Percentiles rank a stretch among this genome's conserved stretches.
These are phyloP conservation scores for Cryptosporidium canis DNA, from an alignment of 169 alveolate genomes.

Conservation along the genomic window DNA sequence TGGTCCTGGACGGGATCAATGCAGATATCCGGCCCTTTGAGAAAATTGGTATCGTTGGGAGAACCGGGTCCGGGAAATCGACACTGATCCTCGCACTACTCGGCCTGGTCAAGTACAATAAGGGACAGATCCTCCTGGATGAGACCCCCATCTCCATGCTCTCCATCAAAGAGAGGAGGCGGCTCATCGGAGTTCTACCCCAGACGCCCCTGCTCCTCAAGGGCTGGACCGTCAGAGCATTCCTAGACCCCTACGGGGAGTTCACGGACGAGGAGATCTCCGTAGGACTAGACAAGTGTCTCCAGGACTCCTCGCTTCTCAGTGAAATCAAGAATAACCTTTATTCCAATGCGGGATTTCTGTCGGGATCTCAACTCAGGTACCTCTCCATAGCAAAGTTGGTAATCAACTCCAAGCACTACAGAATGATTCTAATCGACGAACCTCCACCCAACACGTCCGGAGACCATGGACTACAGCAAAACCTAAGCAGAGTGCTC, in stretches of 20 bases:
- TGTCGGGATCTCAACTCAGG: slow-evolving; percentile 79
- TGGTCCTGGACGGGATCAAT: slow-evolving; percentile 53
- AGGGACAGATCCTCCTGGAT: slow-evolving; percentile 76
- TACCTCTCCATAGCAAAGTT: slow-evolving; percentile 80
- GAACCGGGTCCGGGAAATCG: slow-evolving; percentile 79
- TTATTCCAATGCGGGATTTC: slow-evolving; percentile 16
- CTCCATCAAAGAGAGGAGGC: slow-evolving; percentile 66
- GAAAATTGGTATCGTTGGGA: slow-evolving; percentile 78
- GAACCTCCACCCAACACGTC: slow-evolving; percentile 80
- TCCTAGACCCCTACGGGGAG: slow-evolving; percentile 76
- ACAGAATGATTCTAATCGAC: slow-evolving; percentile 81
- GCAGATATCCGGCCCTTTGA: slow-evolving; percentile 73
- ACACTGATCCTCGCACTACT: slow-evolving; percentile 75
- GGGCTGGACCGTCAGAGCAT: slow-evolving; percentile 77
- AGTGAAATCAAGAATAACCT: slow-evolving; percentile 32
- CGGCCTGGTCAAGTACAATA: slow-evolving; percentile 73
- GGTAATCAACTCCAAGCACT: slow-evolving; percentile 77
- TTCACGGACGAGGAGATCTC: slow-evolving; percentile 73
- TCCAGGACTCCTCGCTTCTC: slow-evolving; percentile 12
- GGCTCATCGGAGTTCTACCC: slow-evolving; percentile 77
- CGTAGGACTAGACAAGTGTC: slow-evolving; percentile 72
- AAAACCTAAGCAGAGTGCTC: neutral
- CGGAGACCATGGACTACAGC: slow-evolving; percentile 7
- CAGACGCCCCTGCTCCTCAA: slow-evolving; percentile 76
- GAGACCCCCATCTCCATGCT: slow-evolving; percentile 68